Percentiles rank a stretch among this genome's conserved stretches.
phyloP scores from a whole-genome alignment of 2,329 filamentous ascomycete genomes.

The Aspergillus clavatus region DNA sequence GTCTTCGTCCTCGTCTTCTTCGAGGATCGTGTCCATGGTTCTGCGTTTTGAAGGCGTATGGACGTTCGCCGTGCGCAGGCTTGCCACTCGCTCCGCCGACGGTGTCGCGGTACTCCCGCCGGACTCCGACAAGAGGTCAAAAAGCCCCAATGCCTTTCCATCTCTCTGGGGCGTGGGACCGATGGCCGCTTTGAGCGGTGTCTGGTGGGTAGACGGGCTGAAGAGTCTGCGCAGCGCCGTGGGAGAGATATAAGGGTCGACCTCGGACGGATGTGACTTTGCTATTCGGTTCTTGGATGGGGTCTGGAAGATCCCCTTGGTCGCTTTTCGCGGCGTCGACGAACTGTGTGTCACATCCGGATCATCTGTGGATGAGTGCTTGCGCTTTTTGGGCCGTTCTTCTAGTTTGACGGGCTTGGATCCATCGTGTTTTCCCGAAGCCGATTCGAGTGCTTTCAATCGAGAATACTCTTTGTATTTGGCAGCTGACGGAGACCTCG shows the following conservation, averaged over 20 bases:
- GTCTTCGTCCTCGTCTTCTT: constrained; percentile 26
- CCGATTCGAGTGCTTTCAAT: constrained; percentile 34
- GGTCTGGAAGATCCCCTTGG: constrained; percentile 28
- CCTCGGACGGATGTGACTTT: constrained; percentile 33
- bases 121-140: constrained; percentile 44
- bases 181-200: constrained; percentile 38
- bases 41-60: constrained; percentile 37
- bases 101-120: constrained; percentile 35
- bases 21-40: constrained; percentile 25
- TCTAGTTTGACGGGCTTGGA: constrained; percentile 13
- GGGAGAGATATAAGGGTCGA: constrained; percentile 45
- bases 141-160: constrained; percentile 45
- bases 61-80: constrained; percentile 23
- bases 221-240: constrained; percentile 35
- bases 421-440: constrained; percentile 16
- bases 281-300: constrained; percentile 25
- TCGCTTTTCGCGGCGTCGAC: constrained; percentile 35
- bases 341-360: constrained; percentile 13
- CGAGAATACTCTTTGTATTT: constrained; percentile 48
- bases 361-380: constrained; percentile 27
- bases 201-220: constrained; percentile 32
- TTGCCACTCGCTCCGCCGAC: constrained; percentile 24
- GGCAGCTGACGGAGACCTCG: constrained; percentile 27
- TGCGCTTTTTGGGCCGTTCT: constrained; percentile 29
- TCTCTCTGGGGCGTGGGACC: constrained; percentile 48